Conservation (phyloP, 441 rosid genomes). For the Mallotus japonicus region DNA sequence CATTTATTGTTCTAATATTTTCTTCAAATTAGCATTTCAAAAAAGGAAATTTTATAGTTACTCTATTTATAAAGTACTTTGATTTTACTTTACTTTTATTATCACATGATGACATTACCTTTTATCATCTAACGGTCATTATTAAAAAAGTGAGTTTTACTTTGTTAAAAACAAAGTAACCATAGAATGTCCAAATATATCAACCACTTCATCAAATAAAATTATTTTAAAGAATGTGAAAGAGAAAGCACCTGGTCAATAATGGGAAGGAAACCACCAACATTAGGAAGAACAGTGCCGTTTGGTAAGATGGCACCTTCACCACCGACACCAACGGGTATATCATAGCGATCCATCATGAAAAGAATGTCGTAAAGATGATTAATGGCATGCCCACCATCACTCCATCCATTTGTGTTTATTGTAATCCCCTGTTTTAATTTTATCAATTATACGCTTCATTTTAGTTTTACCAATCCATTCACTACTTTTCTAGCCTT, state of each 20-base stretch:
- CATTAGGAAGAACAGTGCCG: constrained; percentile 64
- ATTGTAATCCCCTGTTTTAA: constrained; percentile 66
- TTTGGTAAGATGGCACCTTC: constrained; percentile 73
- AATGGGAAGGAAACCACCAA: constrained; percentile 86
- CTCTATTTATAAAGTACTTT: no score
- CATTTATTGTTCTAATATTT: no score
- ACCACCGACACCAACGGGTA: constrained; percentile 85
- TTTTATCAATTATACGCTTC: not conserved
- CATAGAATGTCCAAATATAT: no score
- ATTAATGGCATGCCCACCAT: constrained; percentile 86
- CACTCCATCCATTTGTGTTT: constrained; percentile 71
- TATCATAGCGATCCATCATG: constrained; percentile 89
- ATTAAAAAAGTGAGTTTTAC: no score
- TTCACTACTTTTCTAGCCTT: no score
- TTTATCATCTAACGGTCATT: no score
- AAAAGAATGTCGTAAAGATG: constrained; percentile 77
- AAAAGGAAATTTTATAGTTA: no score
- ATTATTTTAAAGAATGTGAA: not conserved
- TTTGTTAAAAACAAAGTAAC: no score
- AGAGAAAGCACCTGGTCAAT: constrained; percentile 50
- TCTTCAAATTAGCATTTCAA: no score
- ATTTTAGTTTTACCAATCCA: not conserved
- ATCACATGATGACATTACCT: no score
- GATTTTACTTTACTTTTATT: no score
- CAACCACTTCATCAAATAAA: no score